Conservation (phyloP, 345 rosid genomes). For the Lumnitzera littorea region DNA sequence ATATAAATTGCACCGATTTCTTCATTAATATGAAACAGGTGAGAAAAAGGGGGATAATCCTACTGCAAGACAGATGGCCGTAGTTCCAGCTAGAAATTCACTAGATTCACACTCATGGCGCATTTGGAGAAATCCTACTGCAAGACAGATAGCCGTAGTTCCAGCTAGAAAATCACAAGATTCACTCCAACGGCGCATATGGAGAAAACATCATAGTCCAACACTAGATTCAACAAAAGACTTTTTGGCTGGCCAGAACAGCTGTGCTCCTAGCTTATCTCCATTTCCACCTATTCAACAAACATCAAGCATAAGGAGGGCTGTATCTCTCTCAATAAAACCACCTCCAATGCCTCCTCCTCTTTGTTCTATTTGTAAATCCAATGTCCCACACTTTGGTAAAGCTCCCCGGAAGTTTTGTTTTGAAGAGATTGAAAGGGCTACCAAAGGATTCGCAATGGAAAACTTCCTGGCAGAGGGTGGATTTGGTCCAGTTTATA, state of each 20-base stretch:
- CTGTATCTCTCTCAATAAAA: slow-evolving; percentile 27
- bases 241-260: slow-evolving; percentile 1
- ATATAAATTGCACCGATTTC: background rate
- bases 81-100: slow-evolving; percentile 18
- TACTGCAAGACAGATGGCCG: background rate
- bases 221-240: slow-evolving; percentile 7
- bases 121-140: background rate
- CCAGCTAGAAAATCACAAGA: slow-evolving; percentile 21
- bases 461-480: slow-evolving; percentile 48
- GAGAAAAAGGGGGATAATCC: background rate
- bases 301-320: slow-evolving; percentile 24
- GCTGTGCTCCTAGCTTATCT: slow-evolving; percentile 5
- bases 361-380: slow-evolving; percentile 56
- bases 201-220: slow-evolving; percentile 1
- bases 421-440: slow-evolving; percentile 33
- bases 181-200: slow-evolving; percentile 4
- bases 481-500: slow-evolving; percentile 47
- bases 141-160: background rate
- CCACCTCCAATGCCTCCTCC: slow-evolving; percentile 42
- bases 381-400: slow-evolving; percentile 37
- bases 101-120: slow-evolving; percentile 11
- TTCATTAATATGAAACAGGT: slow-evolving; percentile 8
- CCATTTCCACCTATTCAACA: slow-evolving; percentile 6
- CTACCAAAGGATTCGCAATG: slow-evolving; percentile 42
- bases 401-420: slow-evolving; percentile 45